These are phyloP conservation scores for Solanum neorickii DNA, from an alignment of 257 asterid species.

Conservation along the genomic window DNA sequence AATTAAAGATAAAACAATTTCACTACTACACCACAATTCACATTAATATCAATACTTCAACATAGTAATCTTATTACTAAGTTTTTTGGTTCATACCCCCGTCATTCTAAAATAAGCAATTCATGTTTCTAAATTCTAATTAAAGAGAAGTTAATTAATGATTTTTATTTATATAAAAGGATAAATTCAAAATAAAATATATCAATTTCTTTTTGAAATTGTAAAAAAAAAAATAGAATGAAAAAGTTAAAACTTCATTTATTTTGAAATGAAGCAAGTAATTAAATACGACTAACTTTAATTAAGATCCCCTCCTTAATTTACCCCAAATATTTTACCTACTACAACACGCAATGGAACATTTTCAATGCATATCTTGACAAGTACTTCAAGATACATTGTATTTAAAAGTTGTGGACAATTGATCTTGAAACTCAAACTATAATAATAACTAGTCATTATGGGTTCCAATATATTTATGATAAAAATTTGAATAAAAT, in stretches of 20 bases:
- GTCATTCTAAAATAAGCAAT: background rate
- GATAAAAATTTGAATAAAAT: background rate
- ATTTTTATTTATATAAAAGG: background rate
- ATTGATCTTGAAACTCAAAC: background rate
- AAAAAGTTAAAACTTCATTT: no score
- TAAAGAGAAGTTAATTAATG: no score
- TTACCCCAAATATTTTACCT: background rate
- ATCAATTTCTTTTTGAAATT: background rate
- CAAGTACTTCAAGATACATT: background rate
- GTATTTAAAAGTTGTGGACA: background rate
- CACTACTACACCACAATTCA: background rate
- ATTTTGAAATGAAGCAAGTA: background rate
- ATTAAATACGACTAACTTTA: background rate
- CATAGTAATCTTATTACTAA: background rate
- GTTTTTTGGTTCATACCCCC: no score
- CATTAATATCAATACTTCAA: no score
- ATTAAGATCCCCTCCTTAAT: background rate
- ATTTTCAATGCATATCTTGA: background rate
- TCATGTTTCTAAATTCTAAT: no score
- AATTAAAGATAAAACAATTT: accelerated
- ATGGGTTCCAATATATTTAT: background rate
- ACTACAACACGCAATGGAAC: background rate
- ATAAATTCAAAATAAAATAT: background rate
- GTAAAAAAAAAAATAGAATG: no score
- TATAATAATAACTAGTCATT: background rate